phyloP scores from a whole-genome alignment of 139 green algal genomes.

The Auxenochlorella pyrenoidosa region DNA sequence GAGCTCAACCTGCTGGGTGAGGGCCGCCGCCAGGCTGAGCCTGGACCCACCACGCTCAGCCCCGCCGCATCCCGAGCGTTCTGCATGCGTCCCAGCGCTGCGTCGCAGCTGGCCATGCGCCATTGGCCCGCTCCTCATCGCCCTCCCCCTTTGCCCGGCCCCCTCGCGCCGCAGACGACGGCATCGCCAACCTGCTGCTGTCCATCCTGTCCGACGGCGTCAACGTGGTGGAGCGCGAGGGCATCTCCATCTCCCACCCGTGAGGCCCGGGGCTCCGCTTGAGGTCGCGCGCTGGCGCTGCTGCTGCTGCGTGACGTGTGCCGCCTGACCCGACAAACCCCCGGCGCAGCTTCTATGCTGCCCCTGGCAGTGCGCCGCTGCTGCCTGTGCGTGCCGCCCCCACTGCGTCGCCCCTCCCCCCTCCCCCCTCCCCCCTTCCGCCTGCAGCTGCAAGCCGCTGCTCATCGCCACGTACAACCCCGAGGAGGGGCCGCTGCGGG shows the following conservation, averaged over 20 bases:
- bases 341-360: too few species aligned
- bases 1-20: constrained; percentile 95
- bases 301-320: not conserved
- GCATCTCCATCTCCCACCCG: constrained; percentile 96
- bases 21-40: not conserved
- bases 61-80: too few species aligned
- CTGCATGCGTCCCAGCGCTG: too few species aligned
- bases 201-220: constrained; percentile 93
- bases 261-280: constrained; percentile 63
- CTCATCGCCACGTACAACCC: constrained; percentile 99
- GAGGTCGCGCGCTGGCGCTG: too few species aligned
- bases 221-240: constrained; percentile 98
- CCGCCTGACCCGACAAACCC: too few species aligned
- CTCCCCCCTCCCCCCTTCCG: not conserved
- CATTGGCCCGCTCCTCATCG: too few species aligned
- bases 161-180: constrained; percentile 79
- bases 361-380: too few species aligned
- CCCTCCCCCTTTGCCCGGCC: too few species aligned
- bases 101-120: too few species aligned
- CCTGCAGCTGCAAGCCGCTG: constrained; percentile 87
- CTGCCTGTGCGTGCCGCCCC: too few species aligned
- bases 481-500: constrained; percentile 93
- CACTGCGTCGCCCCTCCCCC: too few species aligned
- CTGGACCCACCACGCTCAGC: too few species aligned
- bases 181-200: constrained; percentile 98